Conservation (phyloP, 768 basidiomycete genomes). For the Tylopilus rubrobrunneus region DNA sequence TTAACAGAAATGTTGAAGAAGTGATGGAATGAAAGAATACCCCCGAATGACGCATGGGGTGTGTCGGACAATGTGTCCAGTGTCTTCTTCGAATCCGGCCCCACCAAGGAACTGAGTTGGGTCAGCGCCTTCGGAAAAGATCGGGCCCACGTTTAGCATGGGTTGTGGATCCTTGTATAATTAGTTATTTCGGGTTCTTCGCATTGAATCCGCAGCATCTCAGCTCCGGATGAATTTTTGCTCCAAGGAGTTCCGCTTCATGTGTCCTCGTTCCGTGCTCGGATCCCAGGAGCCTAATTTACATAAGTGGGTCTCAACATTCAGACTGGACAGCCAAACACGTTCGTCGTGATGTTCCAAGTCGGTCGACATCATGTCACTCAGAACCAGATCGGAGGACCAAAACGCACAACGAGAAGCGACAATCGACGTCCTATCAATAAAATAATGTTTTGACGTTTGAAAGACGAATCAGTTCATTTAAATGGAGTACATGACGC, state of each 20-base stretch:
- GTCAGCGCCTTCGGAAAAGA: background rate
- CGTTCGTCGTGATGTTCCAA: background rate
- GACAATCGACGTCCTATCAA: background rate
- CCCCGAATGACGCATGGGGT: background rate
- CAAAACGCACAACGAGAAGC: background rate
- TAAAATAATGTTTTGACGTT: background rate
- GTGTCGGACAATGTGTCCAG: background rate
- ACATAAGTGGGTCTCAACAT: background rate
- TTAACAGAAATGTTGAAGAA: slow-evolving; percentile 6
- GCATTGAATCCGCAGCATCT: background rate
- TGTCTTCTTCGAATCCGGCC: background rate
- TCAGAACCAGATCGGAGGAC: background rate
- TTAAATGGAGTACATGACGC: slow-evolving; percentile 3
- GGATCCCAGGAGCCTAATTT: background rate
- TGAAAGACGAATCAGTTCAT: background rate
- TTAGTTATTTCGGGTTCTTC: slow-evolving; percentile 1
- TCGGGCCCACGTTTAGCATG: background rate
- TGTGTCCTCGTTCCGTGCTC: background rate
- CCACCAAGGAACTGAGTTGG: background rate
- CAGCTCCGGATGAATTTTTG: background rate
- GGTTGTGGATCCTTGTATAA: background rate
- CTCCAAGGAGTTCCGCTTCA: background rate
- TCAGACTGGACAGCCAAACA: background rate
- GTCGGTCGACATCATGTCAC: too few species aligned
- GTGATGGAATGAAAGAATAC: background rate